Percentiles rank a stretch among this genome's conserved stretches.
These are phyloP conservation scores for Neurospora tetraspora DNA, from an alignment of 495 filamentous ascomycete species.

Conservation along the genomic window DNA sequence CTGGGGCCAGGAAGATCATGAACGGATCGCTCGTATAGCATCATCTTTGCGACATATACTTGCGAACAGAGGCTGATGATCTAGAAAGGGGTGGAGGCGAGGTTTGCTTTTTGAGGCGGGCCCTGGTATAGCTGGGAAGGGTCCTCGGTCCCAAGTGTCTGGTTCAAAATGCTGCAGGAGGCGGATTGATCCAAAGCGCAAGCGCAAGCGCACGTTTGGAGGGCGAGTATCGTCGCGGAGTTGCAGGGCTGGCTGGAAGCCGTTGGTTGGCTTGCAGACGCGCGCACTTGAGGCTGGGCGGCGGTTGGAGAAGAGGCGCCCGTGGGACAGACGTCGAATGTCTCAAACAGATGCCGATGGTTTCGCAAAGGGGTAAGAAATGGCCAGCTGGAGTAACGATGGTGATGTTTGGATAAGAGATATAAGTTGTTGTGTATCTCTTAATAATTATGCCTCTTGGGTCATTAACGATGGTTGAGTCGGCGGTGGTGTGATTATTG, in stretches of 20 bases:
- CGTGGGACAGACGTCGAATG: neutral
- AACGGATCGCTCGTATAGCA: slow-evolving; percentile 40
- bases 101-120: neutral
- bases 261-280: neutral
- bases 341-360: neutral
- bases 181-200: neutral
- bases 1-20: slow-evolving; percentile 48
- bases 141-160: neutral
- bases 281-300: neutral
- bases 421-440: neutral
- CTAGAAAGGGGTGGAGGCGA: neutral
- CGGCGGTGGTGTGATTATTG: neutral
- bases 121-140: neutral
- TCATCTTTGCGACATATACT: slow-evolving; percentile 36
- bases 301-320: neutral
- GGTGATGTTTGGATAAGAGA: neutral
- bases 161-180: neutral
- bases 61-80: neutral
- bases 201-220: neutral
- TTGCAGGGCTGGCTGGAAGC: neutral
- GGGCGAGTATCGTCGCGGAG: neutral
- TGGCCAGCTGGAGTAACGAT: neutral
- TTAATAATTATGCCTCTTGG: neutral
- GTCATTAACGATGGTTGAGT: neutral
- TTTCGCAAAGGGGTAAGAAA: neutral